phyloP scores from a whole-genome alignment of 805 yeast genomes.

The Candida orba region DNA sequence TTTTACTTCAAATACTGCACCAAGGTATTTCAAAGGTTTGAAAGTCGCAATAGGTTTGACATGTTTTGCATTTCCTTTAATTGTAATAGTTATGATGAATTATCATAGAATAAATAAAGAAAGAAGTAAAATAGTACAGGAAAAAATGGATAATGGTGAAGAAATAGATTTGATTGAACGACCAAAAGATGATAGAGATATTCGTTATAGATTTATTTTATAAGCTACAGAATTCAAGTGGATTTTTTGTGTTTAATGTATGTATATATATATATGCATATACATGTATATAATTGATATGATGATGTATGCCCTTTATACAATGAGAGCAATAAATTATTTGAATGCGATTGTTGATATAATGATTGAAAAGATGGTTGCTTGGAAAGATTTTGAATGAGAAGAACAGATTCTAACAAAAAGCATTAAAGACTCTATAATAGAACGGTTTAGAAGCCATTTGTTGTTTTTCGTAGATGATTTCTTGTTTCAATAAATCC shows the following conservation, averaged over 20 bases:
- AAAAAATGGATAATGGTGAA: conserved; percentile 10
- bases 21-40: conserved; percentile 30
- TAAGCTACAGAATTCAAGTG: neutral
- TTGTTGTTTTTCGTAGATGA: conserved; percentile 49
- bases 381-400: no score
- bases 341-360: no score
- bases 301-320: no score
- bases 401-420: no score
- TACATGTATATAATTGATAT: no score
- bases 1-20: conserved; percentile 31
- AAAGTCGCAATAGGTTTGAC: conserved; percentile 17
- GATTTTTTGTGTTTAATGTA: no score
- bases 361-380: no score
- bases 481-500: conserved; percentile 48
- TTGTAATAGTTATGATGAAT: conserved; percentile 14
- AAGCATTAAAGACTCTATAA: conserved; percentile 34
- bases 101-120: conserved; percentile 12
- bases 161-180: conserved; percentile 6
- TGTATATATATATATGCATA: no score
- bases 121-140: conserved; percentile 8
- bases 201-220: conserved; percentile 12
- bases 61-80: conserved; percentile 17
- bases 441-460: conserved; percentile 41
- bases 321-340: no score
- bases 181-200: conserved; percentile 21